Evolutionary conservation across 495 filamentous ascomycete genomes (phyloP).

Genomic region (Aspergillus olivimuriae): DNA sequence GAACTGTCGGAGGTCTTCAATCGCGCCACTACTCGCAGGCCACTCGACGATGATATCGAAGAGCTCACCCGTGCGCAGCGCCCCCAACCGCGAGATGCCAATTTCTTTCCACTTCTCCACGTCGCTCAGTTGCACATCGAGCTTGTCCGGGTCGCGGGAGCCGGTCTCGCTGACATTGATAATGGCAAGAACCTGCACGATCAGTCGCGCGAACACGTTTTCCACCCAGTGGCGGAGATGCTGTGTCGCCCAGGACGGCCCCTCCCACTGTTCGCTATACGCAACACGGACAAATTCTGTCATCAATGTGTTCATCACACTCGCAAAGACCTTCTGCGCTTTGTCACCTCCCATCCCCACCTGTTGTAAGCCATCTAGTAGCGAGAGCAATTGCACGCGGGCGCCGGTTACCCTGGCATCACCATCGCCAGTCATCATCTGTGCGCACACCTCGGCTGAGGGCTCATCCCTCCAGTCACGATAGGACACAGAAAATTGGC

Average conservation of each 20-base stretch:
- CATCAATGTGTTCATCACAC: slow-evolving; percentile 66
- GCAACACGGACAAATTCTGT: slow-evolving; percentile 54
- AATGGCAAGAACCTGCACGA: slow-evolving; percentile 54
- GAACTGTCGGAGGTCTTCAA: slow-evolving; percentile 69
- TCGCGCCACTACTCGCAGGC: slow-evolving; percentile 72
- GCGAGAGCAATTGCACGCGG: slow-evolving; percentile 46
- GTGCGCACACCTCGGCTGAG: slow-evolving; percentile 17
- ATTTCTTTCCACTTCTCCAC: slow-evolving; percentile 78
- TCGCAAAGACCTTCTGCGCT: slow-evolving; percentile 70
- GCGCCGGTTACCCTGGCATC: slow-evolving; percentile 30
- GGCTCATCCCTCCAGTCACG: slow-evolving; percentile 29
- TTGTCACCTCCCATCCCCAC: slow-evolving; percentile 70
- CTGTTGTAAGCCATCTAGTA: slow-evolving; percentile 57
- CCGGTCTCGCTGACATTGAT: slow-evolving; percentile 28
- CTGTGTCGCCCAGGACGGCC: slow-evolving; percentile 47
- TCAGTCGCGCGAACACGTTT: slow-evolving; percentile 60
- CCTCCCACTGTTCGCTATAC: slow-evolving; percentile 55
- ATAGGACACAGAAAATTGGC: slow-evolving; percentile 34
- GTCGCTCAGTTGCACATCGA: slow-evolving; percentile 49
- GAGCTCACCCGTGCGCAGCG: slow-evolving; percentile 70
- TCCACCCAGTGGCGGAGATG: slow-evolving; percentile 66
- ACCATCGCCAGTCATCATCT: slow-evolving; percentile 34
- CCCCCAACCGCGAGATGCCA: slow-evolving; percentile 69
- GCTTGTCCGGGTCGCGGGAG: slow-evolving; percentile 12
- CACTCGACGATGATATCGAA: slow-evolving; percentile 86